Evolutionary conservation across 305 asterid genomes (phyloP).

Genomic region (Striga hermonthica): DNA sequence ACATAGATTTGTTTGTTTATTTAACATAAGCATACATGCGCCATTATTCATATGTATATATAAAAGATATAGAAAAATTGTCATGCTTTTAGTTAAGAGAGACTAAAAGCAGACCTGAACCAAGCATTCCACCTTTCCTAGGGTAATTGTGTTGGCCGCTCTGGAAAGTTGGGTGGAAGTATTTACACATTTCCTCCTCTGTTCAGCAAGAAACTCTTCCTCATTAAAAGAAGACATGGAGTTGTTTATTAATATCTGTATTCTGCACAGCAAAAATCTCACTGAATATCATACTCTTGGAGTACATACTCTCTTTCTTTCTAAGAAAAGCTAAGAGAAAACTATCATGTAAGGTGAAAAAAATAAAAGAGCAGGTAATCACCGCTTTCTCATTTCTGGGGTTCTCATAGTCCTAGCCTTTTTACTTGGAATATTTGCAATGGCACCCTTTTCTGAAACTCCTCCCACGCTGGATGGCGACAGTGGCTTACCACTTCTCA

Average conservation of each 20-base stretch:
- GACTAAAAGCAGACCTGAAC: conserved; percentile 46
- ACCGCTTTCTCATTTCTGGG: conserved; percentile 51
- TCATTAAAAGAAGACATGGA: conserved; percentile 38
- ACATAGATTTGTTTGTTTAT: conserved; percentile 6
- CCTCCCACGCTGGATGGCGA: conserved; percentile 28
- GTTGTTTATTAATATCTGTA: conserved; percentile 40
- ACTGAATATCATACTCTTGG: conserved; percentile 27
- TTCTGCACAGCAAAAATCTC: conserved; percentile 40
- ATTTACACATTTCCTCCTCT: conserved; percentile 38
- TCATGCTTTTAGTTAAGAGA: not conserved
- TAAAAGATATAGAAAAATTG: no score
- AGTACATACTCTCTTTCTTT: conserved; percentile 26
- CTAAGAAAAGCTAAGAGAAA: conserved; percentile 22
- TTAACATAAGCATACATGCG: no score
- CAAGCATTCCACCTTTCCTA: conserved; percentile 63
- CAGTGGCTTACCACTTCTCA: conserved; percentile 28
- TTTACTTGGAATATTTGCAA: conserved; percentile 30
- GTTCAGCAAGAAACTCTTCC: conserved; percentile 46
- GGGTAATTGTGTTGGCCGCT: conserved; percentile 47
- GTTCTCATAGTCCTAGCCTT: conserved; percentile 28
- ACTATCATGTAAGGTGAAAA: conserved; percentile 12
- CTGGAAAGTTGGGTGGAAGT: conserved; percentile 32
- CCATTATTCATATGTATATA: no score
- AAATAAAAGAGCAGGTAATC: conserved; percentile 31
- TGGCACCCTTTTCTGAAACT: conserved; percentile 27